Base-by-base conservation (phyloP, 352 stramenopile genomes). In the Phytopythium litorale region DNA sequence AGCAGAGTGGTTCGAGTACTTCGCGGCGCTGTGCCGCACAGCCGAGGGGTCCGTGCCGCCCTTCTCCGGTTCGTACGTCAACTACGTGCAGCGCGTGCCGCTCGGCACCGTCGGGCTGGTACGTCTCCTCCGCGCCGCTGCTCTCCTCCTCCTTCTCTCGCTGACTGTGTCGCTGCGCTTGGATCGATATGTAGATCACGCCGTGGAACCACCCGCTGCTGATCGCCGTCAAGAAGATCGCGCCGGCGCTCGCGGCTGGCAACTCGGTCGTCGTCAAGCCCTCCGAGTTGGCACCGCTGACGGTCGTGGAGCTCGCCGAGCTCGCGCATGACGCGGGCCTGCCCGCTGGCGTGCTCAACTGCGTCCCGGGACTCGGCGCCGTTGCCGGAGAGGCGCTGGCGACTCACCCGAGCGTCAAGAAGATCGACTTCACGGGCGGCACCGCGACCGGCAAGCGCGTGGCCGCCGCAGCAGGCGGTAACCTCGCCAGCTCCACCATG, bases 231-330 rank as follows among this genome's bases (percentile, higher is more conserved):
- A 94, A 90, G 73, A 92, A 92, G 66, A 65, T 84, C 43, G 73
- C 75, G 11, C 75, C 75, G 19, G 77, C 76, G 23, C 67, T 97
- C 18, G 88, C 88, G 7, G 80, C 79, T 0, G 88, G 88, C 28
- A 95, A 89, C 60, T 83, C 79, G 11, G 69, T 94, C 18, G 85
- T 97, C n/a, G 68, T 97, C 25, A 97, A 97, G 63, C 85, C 88
- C 25, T 94, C 87, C 11, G 88, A 97, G 68, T 60, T 94, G 15
- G 79, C 88, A 16, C 87, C 86, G 25, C 70, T 87, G 30, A 87
- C 70, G 38, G 70, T 81, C 21, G 18, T 87, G 38, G 65, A 81
- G 56, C 71, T 87, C 30, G 70, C 73, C 21, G 71, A 82, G 56
- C 40, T 87, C 58, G 75, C 66, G 16, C 46, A 77, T 28, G 53